Conservation (phyloP, 2,329 filamentous ascomycete species). For the Hymenoscyphus salicellus region DNA sequence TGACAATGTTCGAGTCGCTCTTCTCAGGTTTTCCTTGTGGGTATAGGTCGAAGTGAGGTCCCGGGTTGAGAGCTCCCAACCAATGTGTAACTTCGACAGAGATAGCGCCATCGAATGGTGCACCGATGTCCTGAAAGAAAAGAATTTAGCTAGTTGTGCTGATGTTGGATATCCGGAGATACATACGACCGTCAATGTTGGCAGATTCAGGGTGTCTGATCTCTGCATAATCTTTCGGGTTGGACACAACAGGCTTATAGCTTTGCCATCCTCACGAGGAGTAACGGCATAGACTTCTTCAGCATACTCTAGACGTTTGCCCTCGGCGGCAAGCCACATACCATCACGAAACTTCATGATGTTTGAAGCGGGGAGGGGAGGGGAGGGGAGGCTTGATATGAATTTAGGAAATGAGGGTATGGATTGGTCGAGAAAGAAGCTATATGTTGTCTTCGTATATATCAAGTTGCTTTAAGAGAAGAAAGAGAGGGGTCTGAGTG, state of each 20-base stretch:
- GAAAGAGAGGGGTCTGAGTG: background rate
- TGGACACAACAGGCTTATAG: conserved; percentile 55
- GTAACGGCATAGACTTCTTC: conserved; percentile 59
- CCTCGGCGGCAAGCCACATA: conserved; percentile 65
- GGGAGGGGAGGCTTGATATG: background rate
- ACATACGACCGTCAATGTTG: conserved; percentile 51
- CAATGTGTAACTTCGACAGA: conserved; percentile 59
- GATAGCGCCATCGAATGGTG: conserved; percentile 56
- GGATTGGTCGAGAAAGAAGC: background rate
- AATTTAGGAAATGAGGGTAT: background rate
- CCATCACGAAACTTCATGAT: conserved; percentile 62
- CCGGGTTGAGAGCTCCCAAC: conserved; percentile 49
- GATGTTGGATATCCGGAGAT: background rate
- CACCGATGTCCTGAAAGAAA: conserved; percentile 48
- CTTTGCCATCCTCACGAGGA: conserved; percentile 43
- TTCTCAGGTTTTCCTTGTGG: conserved; percentile 48
- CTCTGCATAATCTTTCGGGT: conserved; percentile 52
- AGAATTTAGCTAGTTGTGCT: conserved; percentile 19
- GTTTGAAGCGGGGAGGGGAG: background rate
- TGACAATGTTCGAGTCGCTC: conserved; percentile 40
- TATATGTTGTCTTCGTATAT: background rate
- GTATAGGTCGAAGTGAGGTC: conserved; percentile 58
- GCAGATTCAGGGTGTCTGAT: conserved; percentile 55
- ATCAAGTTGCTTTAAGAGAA: background rate
- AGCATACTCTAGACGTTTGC: conserved; percentile 60